Evolutionary conservation across 2,329 filamentous ascomycete genomes (phyloP).

Genomic region (Bipolaris cookei): DNA sequence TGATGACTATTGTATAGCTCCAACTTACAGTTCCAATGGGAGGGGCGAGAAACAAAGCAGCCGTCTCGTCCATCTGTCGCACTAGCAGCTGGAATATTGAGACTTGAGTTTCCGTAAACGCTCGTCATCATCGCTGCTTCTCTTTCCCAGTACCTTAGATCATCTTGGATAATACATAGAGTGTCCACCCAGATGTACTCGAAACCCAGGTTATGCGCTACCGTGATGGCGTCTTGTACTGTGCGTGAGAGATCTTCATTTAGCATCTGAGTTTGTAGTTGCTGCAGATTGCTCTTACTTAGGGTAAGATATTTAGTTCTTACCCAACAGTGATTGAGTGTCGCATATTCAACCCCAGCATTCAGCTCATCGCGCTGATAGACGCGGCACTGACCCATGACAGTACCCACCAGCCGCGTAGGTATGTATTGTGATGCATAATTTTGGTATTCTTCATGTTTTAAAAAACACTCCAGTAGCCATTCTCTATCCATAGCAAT

Average conservation of each 20-base stretch:
- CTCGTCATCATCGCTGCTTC: background rate
- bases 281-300: background rate
- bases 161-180: background rate
- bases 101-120: background rate
- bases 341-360: background rate
- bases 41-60: background rate
- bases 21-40: background rate
- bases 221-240: background rate
- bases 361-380: background rate
- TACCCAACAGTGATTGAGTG: background rate
- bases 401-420: background rate
- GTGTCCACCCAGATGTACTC: background rate
- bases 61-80: background rate
- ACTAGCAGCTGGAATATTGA: background rate
- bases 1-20: background rate
- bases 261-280: background rate
- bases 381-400: background rate
- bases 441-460: background rate
- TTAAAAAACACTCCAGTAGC: background rate
- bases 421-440: background rate
- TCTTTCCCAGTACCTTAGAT: background rate
- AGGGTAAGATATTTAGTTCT: background rate
- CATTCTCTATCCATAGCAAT: background rate
- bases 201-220: background rate
- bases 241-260: background rate